phyloP scores from a whole-genome alignment of 2,329 filamentous ascomycete species.

The Penicillium aurantiogriseum region DNA sequence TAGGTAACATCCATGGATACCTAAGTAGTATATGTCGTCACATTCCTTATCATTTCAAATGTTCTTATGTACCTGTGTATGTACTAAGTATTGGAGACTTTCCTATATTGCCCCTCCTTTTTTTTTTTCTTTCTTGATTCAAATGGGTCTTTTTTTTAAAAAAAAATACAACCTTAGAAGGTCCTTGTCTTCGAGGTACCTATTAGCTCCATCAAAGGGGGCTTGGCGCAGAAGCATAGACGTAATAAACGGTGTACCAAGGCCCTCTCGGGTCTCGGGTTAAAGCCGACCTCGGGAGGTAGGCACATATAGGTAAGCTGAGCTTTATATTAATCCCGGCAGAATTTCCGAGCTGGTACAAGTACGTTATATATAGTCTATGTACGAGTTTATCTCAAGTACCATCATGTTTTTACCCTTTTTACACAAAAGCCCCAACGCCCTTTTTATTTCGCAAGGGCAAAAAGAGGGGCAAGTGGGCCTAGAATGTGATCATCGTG shows the following conservation, averaged over 20 bases:
- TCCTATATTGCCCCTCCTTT: no score
- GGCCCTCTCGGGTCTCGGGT: neutral
- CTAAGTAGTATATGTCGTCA: no score
- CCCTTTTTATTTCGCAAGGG: neutral
- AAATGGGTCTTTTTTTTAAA: no score
- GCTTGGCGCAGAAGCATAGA: neutral
- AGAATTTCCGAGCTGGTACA: neutral
- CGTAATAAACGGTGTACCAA: neutral
- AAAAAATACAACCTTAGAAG: no score
- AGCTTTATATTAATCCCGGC: neutral
- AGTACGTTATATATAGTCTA: neutral
- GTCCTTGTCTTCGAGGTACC: no score
- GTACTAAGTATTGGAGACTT: no score
- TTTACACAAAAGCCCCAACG: neutral
- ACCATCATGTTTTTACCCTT: neutral
- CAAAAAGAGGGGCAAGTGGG: constrained; percentile 10
- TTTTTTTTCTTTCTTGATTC: no score
- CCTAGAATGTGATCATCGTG: constrained; percentile 18
- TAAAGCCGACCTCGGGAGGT: neutral
- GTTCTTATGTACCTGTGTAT: no score
- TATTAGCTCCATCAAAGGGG: neutral
- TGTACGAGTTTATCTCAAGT: neutral
- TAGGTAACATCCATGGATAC: no score
- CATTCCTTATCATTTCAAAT: no score
- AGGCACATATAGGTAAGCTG: neutral